Conservation (phyloP, 441 rosid genomes). For the Omphalea diandra region DNA sequence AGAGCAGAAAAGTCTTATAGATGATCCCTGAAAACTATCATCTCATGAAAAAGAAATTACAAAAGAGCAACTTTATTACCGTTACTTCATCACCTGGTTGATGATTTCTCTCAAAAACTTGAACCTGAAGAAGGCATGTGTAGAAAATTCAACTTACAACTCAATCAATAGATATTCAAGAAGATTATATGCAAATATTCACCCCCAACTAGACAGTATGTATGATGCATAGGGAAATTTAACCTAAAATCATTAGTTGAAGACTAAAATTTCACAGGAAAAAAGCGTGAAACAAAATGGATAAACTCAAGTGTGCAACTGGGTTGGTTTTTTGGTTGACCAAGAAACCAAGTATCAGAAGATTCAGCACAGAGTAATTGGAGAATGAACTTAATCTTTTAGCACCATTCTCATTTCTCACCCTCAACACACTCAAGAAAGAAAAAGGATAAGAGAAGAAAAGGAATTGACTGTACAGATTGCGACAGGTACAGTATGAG, state of each 20-base stretch:
- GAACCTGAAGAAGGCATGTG: constrained; percentile 52
- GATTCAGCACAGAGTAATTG: neutral
- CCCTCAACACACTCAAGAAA: neutral
- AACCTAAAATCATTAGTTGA: neutral
- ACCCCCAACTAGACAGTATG: neutral
- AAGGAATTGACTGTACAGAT: neutral
- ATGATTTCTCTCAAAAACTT: constrained; percentile 94
- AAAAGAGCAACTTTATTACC: constrained; percentile 40
- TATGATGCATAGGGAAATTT: neutral
- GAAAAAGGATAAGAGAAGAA: neutral
- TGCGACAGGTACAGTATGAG: neutral
- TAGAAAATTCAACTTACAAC: constrained; percentile 28
- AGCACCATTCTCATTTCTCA: neutral
- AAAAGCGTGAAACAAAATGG: neutral
- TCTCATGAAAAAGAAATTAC: constrained; percentile 15
- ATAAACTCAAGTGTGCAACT: neutral
- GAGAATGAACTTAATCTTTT: neutral
- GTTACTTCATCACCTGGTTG: constrained; percentile 92
- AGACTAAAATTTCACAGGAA: neutral
- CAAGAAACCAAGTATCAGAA: neutral
- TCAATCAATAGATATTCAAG: constrained; percentile 4
- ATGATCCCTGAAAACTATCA: neutral
- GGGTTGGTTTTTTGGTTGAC: neutral
- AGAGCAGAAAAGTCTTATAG: neutral
- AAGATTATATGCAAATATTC: neutral